Conservation (phyloP, 352 stramenopile species). For the Vaucheria bursata region DNA sequence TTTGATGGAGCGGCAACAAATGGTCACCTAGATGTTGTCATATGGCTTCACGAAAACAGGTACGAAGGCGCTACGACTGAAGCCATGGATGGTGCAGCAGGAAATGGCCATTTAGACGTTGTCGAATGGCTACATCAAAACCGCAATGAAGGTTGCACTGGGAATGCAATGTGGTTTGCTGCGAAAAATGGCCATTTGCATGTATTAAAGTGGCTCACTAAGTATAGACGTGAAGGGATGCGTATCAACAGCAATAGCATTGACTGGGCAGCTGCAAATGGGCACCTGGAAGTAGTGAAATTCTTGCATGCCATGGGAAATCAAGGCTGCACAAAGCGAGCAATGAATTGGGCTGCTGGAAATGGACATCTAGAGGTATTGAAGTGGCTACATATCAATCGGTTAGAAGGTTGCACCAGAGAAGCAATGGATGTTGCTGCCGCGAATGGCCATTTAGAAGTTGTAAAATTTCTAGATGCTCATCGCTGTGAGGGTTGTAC, state of each 20-base stretch:
- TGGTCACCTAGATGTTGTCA: constrained; percentile 23
- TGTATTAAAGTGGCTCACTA: constrained; percentile 61
- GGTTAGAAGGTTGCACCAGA: constrained; percentile 30
- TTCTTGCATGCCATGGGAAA: constrained; percentile 19
- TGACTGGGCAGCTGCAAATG: constrained; percentile 47
- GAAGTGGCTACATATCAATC: constrained; percentile 38
- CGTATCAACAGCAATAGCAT: constrained; percentile 56
- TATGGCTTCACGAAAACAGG: constrained; percentile 58
- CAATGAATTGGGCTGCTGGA: constrained; percentile 54
- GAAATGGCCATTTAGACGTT: constrained; percentile 55
- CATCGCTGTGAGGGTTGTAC: constrained; percentile 12
- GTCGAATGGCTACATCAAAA: constrained; percentile 64
- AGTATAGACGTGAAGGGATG: constrained; percentile 59
- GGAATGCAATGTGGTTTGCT: constrained; percentile 61
- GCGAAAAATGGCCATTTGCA: constrained; percentile 42
- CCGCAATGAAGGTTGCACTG: constrained; percentile 60
- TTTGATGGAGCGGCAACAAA: constrained; percentile 28
- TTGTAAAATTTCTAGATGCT: neutral
- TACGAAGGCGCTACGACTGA: constrained; percentile 59
- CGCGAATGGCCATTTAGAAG: neutral
- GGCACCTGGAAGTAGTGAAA: constrained; percentile 30
- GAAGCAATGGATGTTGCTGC: constrained; percentile 33
- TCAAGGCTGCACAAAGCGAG: constrained; percentile 53
- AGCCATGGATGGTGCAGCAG: constrained; percentile 60
- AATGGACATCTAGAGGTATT: constrained; percentile 31